Base-by-base conservation (phyloP, 805 yeast genomes). In the Scheffersomyces stipitis region DNA sequence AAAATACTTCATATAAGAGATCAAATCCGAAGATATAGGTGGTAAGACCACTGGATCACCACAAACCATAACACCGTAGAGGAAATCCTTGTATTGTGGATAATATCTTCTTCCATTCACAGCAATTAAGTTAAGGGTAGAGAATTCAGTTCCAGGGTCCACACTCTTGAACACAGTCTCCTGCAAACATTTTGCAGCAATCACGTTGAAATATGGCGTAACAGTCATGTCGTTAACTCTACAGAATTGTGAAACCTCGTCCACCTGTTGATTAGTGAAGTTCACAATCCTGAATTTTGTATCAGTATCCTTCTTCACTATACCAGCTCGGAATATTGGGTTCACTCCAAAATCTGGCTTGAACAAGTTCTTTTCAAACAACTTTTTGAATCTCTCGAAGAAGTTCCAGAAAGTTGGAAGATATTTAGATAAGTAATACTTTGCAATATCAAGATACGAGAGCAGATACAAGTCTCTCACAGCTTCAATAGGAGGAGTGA, bases 191-290 rank as follows among this genome's bases (percentile, higher is more conserved):
- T 34, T 28, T 18, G 42, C 14, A 6, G 33, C 42, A 7, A 45
- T 28, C 3, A 38, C 34, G 15, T 42, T 38, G 18, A 45, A 36
- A 26, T 40, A 37, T 2, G 49, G 42, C 4, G 49, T 45, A 27
- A 45, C 16, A 1, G 49, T 45, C 22, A 36, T 26, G 4, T 31
- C 32, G 6, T 37, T 34, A 15, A 27, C 13, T 14, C 38, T 40
- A 29, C 46, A 42, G 27, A 31, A 33, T 4, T 14, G 12, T 4
- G 24, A 18, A 3, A 44, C 34, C 9, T 7, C 7, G 7, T 10
- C 27, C 7, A 38, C 32, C 22, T 37, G 31, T 2, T 26, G 17
- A 10, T 43, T 34, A 15, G 29, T 7, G 18, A 37, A 32, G 4
- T 24, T 23, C 4, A 37, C 13, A 4, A 33, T 31, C 5, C 32